phyloP scores from a whole-genome alignment of 2,329 filamentous ascomycete genomes.

The Phyllosticta capitalensis region DNA sequence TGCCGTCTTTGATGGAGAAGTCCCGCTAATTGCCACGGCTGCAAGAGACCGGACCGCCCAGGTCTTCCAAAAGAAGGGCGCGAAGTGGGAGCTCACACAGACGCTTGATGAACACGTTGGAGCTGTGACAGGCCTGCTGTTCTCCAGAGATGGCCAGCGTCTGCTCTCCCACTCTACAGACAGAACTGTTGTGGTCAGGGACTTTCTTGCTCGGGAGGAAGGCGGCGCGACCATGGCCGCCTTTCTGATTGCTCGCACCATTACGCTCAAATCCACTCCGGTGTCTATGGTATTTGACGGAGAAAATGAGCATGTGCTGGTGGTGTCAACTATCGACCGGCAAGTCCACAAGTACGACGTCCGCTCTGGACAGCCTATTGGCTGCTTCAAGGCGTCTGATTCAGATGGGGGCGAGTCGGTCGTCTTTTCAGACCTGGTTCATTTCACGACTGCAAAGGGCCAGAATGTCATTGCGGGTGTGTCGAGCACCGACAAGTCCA shows the following conservation, averaged over 20 bases:
- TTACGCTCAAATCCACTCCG: slow-evolving; percentile 78
- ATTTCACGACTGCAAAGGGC: slow-evolving; percentile 46
- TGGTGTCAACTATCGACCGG: slow-evolving; percentile 54
- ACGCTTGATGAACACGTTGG: slow-evolving; percentile 88
- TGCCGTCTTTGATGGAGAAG: slow-evolving; percentile 55
- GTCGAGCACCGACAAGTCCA: slow-evolving; percentile 91
- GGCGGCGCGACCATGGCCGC: slow-evolving; percentile 52
- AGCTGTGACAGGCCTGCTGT: slow-evolving; percentile 68
- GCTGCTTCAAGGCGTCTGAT: slow-evolving; percentile 75
- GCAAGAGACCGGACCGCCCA: slow-evolving; percentile 89
- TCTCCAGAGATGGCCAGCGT: slow-evolving; percentile 59
- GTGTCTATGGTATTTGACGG: slow-evolving; percentile 68
- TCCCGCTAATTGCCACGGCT: slow-evolving; percentile 66
- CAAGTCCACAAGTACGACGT: slow-evolving; percentile 53
- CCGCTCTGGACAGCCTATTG: slow-evolving; percentile 57
- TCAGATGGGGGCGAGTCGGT: slow-evolving; percentile 72
- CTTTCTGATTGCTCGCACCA: slow-evolving; percentile 65
- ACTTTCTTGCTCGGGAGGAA: slow-evolving; percentile 62
- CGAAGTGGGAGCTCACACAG: slow-evolving; percentile 68
- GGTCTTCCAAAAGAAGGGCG: slow-evolving; percentile 58
- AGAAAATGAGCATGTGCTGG: slow-evolving; percentile 47
- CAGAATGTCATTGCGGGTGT: slow-evolving; percentile 70
- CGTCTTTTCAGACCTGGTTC: slow-evolving; percentile 67
- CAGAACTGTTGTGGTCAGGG: slow-evolving; percentile 73
- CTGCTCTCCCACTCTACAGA: slow-evolving; percentile 84